Evolutionary conservation across 1,139 yeast species (phyloP).

Genomic region (Meyerozyma elateridarum): DNA sequence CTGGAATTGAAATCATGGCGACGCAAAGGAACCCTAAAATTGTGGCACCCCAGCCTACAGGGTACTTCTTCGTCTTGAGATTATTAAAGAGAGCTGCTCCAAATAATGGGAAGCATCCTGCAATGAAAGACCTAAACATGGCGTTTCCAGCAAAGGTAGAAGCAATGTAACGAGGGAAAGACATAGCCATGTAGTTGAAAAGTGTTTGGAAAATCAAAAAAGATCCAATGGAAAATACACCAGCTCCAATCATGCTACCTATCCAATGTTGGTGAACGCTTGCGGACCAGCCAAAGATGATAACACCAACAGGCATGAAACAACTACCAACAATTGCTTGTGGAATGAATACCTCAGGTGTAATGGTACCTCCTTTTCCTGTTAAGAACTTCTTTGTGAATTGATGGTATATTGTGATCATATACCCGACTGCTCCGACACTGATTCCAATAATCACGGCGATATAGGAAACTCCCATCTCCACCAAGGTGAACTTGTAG

Average conservation of each 20-base stretch:
- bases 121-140: constrained; percentile 47
- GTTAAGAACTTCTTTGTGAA: constrained; percentile 23
- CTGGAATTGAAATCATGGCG: constrained; percentile 42
- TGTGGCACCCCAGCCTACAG: constrained; percentile 55
- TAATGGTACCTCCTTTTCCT: constrained; percentile 19
- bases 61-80: constrained; percentile 40
- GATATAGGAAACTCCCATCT: constrained; percentile 44
- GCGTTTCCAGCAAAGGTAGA: constrained; percentile 58
- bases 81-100: constrained; percentile 48
- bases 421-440: constrained; percentile 22
- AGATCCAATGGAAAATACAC: constrained; percentile 31
- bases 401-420: constrained; percentile 16
- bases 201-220: constrained; percentile 39
- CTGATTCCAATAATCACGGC: constrained; percentile 41
- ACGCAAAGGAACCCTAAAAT: constrained; percentile 41
- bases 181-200: constrained; percentile 30
- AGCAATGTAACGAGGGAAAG: constrained; percentile 42
- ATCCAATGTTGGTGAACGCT: constrained; percentile 37
- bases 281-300: constrained; percentile 51
- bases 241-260: constrained; percentile 39
- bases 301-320: constrained; percentile 39
- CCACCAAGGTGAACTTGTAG: constrained; percentile 44
- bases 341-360: constrained; percentile 41
- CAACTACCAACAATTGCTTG: constrained; percentile 40
- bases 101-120: constrained; percentile 60